A percentile compares a stretch with the other conserved stretches of the same genome.
Evolutionary conservation across 768 basidiomycete genomes (phyloP).

Genomic region (Auriscalpium orientale): DNA sequence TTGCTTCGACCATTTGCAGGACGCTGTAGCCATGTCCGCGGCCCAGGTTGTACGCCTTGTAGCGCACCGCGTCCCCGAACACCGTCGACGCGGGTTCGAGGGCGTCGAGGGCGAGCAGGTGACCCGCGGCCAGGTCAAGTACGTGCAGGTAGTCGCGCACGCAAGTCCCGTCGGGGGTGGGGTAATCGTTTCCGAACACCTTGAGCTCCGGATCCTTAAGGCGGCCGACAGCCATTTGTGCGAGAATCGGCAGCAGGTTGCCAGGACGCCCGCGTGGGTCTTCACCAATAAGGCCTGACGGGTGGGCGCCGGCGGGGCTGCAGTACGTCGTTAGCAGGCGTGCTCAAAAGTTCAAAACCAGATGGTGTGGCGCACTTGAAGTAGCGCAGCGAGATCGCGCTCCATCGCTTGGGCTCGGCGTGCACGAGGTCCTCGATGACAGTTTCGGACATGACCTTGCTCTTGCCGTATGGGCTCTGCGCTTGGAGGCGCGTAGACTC

Average conservation of each 20-base stretch:
- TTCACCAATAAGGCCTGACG: constrained; percentile 91
- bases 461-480: constrained; percentile 90
- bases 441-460: constrained; percentile 92
- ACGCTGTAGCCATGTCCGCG: constrained; percentile 90
- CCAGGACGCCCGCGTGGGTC: constrained; percentile 94
- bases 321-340: background rate
- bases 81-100: constrained; percentile 52
- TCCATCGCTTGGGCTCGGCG: constrained; percentile 63
- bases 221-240: constrained; percentile 91
- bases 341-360: background rate
- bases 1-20: constrained; percentile 89
- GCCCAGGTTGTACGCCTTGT: constrained; percentile 95
- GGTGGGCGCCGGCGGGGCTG: constrained; percentile 97
- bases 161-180: constrained; percentile 93
- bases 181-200: constrained; percentile 97
- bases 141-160: constrained; percentile 95
- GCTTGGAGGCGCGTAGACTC: constrained; percentile 84
- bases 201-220: constrained; percentile 51
- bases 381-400: constrained; percentile 84
- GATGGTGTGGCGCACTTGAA: constrained; percentile 69
- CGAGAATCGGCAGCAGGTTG: constrained; percentile 87
- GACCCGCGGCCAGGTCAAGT: constrained; percentile 91
- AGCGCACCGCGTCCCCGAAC: constrained; percentile 58
- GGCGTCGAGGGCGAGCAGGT: constrained; percentile 85
- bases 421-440: constrained; percentile 85